A percentile compares a stretch with the other conserved stretches of the same genome.
Evolutionary conservation across 768 basidiomycete genomes (phyloP).

Genomic region (Leucosporidium scottii): DNA sequence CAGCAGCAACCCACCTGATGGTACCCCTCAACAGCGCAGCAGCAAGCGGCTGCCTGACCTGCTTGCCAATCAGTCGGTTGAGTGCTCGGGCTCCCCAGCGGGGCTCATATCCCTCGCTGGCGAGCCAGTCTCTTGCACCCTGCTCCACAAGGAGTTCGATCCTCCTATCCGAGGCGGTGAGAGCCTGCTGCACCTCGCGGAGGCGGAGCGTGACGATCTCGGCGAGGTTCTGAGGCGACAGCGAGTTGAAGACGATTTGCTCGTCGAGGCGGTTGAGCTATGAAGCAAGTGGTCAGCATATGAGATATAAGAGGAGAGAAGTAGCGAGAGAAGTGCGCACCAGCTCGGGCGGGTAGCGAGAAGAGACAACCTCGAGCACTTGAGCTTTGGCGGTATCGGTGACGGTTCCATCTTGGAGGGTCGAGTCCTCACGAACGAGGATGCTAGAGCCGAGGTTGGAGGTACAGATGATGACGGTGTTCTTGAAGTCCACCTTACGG

Average conservation of each 20-base stretch:
- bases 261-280: constrained; percentile 48
- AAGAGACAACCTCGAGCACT: constrained; percentile 42
- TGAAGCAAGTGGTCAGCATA: constrained; percentile 49
- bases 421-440: constrained; percentile 17
- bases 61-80: constrained; percentile 68
- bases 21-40: constrained; percentile 15
- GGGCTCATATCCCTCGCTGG: constrained; percentile 67
- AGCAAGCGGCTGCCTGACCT: constrained; percentile 14
- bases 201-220: constrained; percentile 85
- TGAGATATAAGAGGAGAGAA: background rate
- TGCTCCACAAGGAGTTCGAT: constrained; percentile 68
- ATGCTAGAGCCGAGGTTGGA: constrained; percentile 46
- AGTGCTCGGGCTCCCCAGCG: constrained; percentile 84
- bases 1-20: background rate
- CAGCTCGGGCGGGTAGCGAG: constrained; percentile 46
- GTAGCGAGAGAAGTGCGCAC: background rate
- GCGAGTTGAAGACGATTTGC: constrained; percentile 54
- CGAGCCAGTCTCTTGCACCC: constrained; percentile 62
- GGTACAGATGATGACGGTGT: constrained; percentile 40
- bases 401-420: constrained; percentile 18
- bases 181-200: constrained; percentile 70
- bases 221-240: constrained; percentile 67
- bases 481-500: constrained; percentile 44
- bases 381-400: constrained; percentile 43
- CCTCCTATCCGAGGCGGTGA: constrained; percentile 57